Conservation (phyloP, 1,139 yeast species). For the Eremothecium cymbalariae region DNA sequence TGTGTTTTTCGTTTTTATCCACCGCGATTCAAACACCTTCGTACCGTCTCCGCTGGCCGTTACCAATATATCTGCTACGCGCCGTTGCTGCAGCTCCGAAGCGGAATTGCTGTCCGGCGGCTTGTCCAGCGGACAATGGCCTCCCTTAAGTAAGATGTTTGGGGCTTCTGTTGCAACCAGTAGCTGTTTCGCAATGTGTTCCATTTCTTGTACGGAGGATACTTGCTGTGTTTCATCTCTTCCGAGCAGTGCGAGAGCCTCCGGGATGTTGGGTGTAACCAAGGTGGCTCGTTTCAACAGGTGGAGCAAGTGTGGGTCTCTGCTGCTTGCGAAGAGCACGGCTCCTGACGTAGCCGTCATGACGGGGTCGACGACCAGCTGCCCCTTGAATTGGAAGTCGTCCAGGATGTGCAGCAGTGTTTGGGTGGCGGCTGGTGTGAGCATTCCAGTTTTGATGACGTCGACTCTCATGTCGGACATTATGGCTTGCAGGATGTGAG, state of each 20-base stretch:
- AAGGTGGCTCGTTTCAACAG: constrained; percentile 40
- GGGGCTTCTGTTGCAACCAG: constrained; percentile 38
- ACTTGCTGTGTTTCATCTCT: constrained; percentile 17
- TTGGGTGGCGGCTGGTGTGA: constrained; percentile 50
- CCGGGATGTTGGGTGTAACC: constrained; percentile 70
- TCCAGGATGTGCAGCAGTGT: constrained; percentile 38
- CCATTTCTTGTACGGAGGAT: constrained; percentile 34
- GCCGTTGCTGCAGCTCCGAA: too few relatives aligned
- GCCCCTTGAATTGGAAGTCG: constrained; percentile 29
- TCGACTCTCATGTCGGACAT: constrained; percentile 58
- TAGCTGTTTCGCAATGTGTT: constrained; percentile 39
- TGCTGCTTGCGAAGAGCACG: constrained; percentile 20
- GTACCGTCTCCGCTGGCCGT: constrained; percentile 35
- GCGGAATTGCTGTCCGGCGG: constrained; percentile 23
- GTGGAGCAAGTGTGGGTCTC: constrained; percentile 39
- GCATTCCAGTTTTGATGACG: constrained; percentile 78
- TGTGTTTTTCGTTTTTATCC: constrained; percentile 45
- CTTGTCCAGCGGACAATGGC: constrained; percentile 54
- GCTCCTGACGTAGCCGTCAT: constrained; percentile 76
- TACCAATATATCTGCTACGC: constrained; percentile 55
- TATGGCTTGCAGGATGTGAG: constrained; percentile 45
- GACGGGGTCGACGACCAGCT: constrained; percentile 70
- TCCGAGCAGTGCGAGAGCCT: constrained; percentile 40
- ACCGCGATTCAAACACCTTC: constrained; percentile 42
- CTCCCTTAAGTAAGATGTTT: constrained; percentile 71